Evolutionary conservation across 441 rosid species (phyloP), one percentile per base, ranked within the genome.

Genomic region (Dalechampia spathulata): DNA sequence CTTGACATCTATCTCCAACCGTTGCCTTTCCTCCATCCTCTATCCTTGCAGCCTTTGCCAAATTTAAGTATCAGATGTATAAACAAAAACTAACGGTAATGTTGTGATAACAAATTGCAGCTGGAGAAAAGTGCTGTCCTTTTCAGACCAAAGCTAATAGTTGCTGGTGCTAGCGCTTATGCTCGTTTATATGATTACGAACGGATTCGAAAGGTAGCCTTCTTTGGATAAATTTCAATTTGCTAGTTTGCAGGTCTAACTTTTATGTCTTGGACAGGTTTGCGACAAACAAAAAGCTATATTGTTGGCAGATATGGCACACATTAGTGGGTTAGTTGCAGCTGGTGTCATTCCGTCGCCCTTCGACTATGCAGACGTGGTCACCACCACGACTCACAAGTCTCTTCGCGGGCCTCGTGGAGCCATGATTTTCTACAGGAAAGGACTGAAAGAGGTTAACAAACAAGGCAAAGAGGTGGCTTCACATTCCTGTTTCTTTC

Each of bases 381-480:
- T 92, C 62, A 92, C 99, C 7, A 92, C 99, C 62, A 89, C 99
- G 52, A 89, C 99, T 47, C 99, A 92, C 79, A 92, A 92, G 72
- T 92, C 99, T 40, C 96, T 92, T 57, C 97, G 99, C 23, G 99
- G 99, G 52, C 97, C 99, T 2, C 86, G 97, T 66, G 99, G 99
- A 45, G 99, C 99, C 49, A 84, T 92, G 96, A 92, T 92, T 75
- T 92, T 92, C 88, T 92, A 72, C 74, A 81, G 89, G 70, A 93
- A 93, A 77, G 99, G 96, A 5, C 65, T 89, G 17, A 89, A 88
- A 78, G 94, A 73, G 78, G 52, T 85, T 30, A 83, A 86, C 75
- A 86, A 92, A 74, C 86, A 85, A 72, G 98, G 96, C 49, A 49
- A 92, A 74, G 92, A 92, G 86, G 99, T 89, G 52, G 45, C 73